Percentiles rank a stretch among this genome's conserved stretches.
Conservation (phyloP, 768 basidiomycete genomes). For the Kwoniella dendrophila region DNA sequence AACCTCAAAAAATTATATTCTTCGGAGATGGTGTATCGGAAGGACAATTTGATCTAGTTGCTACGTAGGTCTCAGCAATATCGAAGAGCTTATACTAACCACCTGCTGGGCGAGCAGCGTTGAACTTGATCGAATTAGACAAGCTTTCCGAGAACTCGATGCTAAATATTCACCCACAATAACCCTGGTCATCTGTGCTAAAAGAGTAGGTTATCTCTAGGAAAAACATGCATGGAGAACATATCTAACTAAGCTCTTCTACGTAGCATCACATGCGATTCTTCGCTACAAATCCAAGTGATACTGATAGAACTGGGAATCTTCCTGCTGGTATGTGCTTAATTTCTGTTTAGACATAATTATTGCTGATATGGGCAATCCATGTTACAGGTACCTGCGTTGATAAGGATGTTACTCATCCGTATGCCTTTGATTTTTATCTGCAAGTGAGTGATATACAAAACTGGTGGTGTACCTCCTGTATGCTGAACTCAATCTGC, state of each 20-base stretch:
- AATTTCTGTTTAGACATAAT: too few species aligned
- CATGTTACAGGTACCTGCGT: constrained; percentile 38
- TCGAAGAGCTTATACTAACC: background rate
- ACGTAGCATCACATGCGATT: constrained; percentile 50
- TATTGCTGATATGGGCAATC: background rate
- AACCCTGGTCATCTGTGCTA: constrained; percentile 50
- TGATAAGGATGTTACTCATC: constrained; percentile 47
- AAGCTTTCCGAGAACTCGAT: constrained; percentile 35
- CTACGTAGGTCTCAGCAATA: constrained; percentile 28
- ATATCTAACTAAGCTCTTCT: background rate
- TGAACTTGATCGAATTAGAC: background rate
- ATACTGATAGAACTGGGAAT: constrained; percentile 49
- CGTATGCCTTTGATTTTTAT: constrained; percentile 55
- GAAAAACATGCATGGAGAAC: background rate
- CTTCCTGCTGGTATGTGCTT: constrained; percentile 23
- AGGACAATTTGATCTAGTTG: constrained; percentile 51
- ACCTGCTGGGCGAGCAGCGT: background rate
- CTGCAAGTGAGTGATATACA: constrained; percentile 19
- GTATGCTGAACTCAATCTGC: background rate
- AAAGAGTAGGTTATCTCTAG: constrained; percentile 29
- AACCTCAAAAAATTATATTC: constrained; percentile 49
- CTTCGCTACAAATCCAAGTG: constrained; percentile 37
- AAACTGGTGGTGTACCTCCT: background rate
- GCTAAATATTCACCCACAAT: constrained; percentile 51
- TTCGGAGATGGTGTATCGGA: constrained; percentile 55